phyloP scores from a whole-genome alignment of 306 rosid species.

The Malus sieversii region DNA sequence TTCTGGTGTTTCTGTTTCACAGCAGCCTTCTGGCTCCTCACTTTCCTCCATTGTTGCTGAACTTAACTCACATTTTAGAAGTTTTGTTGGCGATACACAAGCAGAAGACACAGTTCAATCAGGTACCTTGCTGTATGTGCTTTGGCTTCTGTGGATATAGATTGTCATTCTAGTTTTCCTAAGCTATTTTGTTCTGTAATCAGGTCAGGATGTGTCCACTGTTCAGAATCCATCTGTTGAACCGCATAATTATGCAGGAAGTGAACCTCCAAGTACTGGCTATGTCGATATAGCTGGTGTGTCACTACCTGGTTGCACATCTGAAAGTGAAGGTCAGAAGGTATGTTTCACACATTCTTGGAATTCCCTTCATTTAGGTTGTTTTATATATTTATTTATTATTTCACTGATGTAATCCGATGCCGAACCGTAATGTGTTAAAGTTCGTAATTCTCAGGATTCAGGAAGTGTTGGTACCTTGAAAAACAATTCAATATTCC shows the following conservation, averaged over 20 bases:
- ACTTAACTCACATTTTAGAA: conserved; percentile 47
- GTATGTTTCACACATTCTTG: conserved; percentile 26
- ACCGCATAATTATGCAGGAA: conserved; percentile 21
- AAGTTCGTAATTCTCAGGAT: conserved; percentile 27
- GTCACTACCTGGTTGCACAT: conserved; percentile 25
- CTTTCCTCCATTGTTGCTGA: conserved; percentile 53
- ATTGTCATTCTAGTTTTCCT: background rate
- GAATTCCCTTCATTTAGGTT: background rate
- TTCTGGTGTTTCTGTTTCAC: conserved; percentile 51
- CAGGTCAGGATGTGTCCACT: conserved; percentile 47
- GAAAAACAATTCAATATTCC: conserved; percentile 40
- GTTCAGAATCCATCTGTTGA: conserved; percentile 43
- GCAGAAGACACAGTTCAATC: conserved; percentile 41
- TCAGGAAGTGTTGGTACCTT: conserved; percentile 33
- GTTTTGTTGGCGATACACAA: conserved; percentile 41
- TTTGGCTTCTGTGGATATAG: background rate
- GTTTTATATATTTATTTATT: background rate
- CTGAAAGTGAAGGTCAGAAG: conserved; percentile 39
- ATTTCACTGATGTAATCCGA: conserved; percentile 17
- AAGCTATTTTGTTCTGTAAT: conserved; percentile 20
- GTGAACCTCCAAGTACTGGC: conserved; percentile 34
- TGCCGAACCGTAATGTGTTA: conserved; percentile 25
- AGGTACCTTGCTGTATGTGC: conserved; percentile 36
- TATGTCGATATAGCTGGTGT: conserved; percentile 25
- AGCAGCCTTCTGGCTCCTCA: conserved; percentile 45